Percentiles rank a stretch among this genome's conserved stretches.
Conservation (phyloP, 2,329 filamentous ascomycete species). For the Chrysoporthe deuterocubensis region DNA sequence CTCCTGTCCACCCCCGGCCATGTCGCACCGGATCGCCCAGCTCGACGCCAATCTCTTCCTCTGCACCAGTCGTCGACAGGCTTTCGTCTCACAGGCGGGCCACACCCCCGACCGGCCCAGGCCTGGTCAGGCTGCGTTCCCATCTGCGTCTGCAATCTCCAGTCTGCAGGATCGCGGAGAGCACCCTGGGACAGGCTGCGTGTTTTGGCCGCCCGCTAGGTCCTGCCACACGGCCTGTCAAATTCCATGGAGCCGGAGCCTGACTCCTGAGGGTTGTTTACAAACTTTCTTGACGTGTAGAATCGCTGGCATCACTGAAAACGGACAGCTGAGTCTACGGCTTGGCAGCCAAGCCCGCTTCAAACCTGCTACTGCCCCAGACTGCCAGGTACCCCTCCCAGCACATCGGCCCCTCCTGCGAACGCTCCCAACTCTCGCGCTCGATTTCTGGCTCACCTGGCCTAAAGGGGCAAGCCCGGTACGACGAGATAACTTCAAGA, state of each 20-base stretch:
- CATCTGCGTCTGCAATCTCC: conserved; percentile 27
- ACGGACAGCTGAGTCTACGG: conserved; percentile 16
- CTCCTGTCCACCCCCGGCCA: conserved; percentile 23
- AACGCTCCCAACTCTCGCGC: conserved; percentile 19
- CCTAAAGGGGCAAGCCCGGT: conserved; percentile 17
- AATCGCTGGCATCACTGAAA: conserved; percentile 21
- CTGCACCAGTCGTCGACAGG: conserved; percentile 4
- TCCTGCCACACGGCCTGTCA: conserved; percentile 23
- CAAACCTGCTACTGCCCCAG: conserved; percentile 17
- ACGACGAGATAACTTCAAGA: conserved; percentile 14
- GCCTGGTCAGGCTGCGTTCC: conserved; percentile 20
- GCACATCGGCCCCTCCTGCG: conserved; percentile 18
- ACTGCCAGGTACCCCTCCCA: conserved; percentile 17
- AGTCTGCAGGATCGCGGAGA: conserved; percentile 19
- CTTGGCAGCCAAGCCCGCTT: conserved; percentile 22
- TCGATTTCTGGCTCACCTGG: conserved; percentile 10
- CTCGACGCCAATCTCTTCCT: conserved; percentile 23
- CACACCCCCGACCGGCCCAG: conserved; percentile 14
- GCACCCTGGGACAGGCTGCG: conserved; percentile 20
- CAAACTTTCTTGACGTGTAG: conserved; percentile 4
- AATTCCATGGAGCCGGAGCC: not conserved
- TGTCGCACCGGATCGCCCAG: conserved; percentile 27
- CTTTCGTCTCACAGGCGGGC: conserved; percentile 15
- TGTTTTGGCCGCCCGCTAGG: conserved; percentile 17
- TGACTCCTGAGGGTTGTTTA: not conserved